phyloP scores from a whole-genome alignment of 257 asterid species.

The Gentiana straminea region DNA sequence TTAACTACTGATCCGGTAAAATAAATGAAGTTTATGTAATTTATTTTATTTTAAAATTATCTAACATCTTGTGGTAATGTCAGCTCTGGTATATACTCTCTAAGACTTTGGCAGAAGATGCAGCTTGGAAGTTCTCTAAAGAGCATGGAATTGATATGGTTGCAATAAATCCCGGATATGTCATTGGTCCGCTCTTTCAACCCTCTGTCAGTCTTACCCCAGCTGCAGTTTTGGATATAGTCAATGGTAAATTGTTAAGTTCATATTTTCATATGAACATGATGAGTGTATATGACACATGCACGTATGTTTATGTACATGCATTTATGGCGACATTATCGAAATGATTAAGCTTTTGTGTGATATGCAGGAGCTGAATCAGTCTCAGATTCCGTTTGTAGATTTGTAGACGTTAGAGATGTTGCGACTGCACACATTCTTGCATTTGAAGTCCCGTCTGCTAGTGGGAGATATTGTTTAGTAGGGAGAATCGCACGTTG shows the following conservation, averaged over 20 bases:
- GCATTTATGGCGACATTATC: background rate
- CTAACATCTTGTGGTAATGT: background rate
- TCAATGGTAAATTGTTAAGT: background rate
- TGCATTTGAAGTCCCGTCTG: slow-evolving; percentile 49
- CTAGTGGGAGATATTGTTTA: slow-evolving; percentile 51
- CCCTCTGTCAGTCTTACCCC: slow-evolving; percentile 10
- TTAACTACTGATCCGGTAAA: no score
- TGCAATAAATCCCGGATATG: slow-evolving; percentile 45
- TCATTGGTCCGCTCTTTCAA: slow-evolving; percentile 53
- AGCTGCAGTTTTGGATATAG: background rate
- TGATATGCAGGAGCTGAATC: slow-evolving; percentile 20
- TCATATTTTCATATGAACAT: no score
- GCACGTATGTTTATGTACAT: background rate
- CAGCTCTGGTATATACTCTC: slow-evolving; percentile 44
- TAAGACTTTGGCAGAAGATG: slow-evolving; percentile 64
- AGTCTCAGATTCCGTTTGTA: slow-evolving; percentile 19
- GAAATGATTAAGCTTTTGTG: background rate
- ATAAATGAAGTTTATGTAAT: background rate
- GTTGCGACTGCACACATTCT: slow-evolving; percentile 63
- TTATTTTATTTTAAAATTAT: background rate
- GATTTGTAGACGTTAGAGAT: slow-evolving; percentile 59
- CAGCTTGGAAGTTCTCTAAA: slow-evolving; percentile 40
- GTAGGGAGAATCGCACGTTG: slow-evolving; percentile 37
- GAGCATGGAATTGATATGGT: slow-evolving; percentile 46
- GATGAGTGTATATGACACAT: background rate